phyloP scores from a whole-genome alignment of 1,284 basidiomycete species.

The Sanguinoderma infundibulare region DNA sequence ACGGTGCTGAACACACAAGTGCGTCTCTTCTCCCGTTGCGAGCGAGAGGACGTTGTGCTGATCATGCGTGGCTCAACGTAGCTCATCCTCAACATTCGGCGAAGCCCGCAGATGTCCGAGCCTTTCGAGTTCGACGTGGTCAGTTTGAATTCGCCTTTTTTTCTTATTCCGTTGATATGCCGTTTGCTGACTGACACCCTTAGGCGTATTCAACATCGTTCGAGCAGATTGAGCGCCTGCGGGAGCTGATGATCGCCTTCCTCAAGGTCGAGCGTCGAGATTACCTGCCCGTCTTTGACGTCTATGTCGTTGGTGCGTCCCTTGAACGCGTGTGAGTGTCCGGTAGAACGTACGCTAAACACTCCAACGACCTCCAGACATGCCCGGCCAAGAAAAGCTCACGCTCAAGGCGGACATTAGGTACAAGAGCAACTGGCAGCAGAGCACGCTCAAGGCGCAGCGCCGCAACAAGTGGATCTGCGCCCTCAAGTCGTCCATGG shows the following conservation, averaged over 20 bases:
- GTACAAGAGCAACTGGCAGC: constrained; percentile 92
- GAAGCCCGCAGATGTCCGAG: constrained; percentile 76
- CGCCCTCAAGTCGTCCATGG: constrained; percentile 77
- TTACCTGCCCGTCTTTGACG: constrained; percentile 76
- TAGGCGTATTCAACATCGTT: constrained; percentile 78
- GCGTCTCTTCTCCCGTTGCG: constrained; percentile 28
- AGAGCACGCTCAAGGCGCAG: constrained; percentile 76
- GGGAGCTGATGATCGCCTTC: constrained; percentile 84
- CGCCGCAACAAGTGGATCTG: constrained; percentile 93
- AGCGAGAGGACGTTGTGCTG: background rate
- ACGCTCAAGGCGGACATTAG: constrained; percentile 83
- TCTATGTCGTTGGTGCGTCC: constrained; percentile 61
- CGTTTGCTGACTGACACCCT: background rate
- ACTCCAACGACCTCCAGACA: constrained; percentile 59
- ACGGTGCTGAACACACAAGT: constrained; percentile 71
- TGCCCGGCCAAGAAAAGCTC: constrained; percentile 84
- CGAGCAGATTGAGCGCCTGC: constrained; percentile 81
- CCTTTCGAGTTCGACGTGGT: constrained; percentile 81
- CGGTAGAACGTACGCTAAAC: background rate
- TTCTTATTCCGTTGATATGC: no score
- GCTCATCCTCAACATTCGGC: constrained; percentile 75
- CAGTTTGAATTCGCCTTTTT: constrained; percentile 5
- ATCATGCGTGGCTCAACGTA: constrained; percentile 32
- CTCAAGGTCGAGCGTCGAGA: constrained; percentile 73
- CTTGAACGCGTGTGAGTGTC: background rate